Evolutionary conservation across 176 grass and related monocot genomes (phyloP), one percentile per base, ranked within the genome.

Genomic region (Oryza officinalis): DNA sequence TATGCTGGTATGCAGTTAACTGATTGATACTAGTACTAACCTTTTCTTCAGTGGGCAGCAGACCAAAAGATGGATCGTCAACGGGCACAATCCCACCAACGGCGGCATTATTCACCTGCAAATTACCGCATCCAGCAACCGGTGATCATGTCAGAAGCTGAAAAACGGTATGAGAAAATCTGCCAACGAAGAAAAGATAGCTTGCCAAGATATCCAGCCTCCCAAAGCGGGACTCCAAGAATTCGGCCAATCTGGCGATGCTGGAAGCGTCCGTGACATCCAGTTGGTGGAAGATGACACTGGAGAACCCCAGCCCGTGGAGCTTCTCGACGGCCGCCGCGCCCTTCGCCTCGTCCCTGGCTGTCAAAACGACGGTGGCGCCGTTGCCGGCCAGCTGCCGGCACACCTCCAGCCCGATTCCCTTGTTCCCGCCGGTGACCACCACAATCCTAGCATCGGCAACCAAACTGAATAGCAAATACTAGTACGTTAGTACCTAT

Each of bases 351-450:
- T 92, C 87, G 54, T 90, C 74, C 35, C 85, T 90, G 3, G 84
- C 90, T 1, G 93, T 90, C 14, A 92, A 13, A n/a, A 94, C 6
- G 3, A 94, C 90, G 7, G 61, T 83, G 69, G 90, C 22, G 35
- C 87, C 90, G 43, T 71, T 73, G 33, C 35, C 25, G 11, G 75
- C 63, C 22, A 94, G 41, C 60, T 92, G 92, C 73, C 75, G 63
- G 68, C 92, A 94, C 81, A 88, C 84, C 54, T 85, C 90, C 0
- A 94, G 68, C 28, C 92, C 92, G 14, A 89, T 81, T 12, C 89
- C 92, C 65, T 82, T 94, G 60, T 78, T 91, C n/a, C 80, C 89
- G 0, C 92, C 92, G 22, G 92, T 94, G 10, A 94, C 92, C 31
- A 94, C 41, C 0, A 78, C 92, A 46, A 94, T 87, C 54, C 92